Base-by-base conservation (phyloP, 257 asterid species). In the Solanum okadae region DNA sequence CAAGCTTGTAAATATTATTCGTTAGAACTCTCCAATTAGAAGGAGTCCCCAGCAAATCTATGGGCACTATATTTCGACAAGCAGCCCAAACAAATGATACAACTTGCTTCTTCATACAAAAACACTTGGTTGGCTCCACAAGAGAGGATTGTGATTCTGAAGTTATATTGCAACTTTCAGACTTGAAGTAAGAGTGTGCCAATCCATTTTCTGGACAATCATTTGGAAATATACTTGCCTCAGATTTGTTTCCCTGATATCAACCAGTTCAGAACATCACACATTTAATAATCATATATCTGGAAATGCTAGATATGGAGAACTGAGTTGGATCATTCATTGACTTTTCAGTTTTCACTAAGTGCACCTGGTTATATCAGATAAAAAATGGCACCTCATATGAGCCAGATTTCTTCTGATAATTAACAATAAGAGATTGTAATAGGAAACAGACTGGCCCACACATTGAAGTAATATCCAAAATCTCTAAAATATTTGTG, bases 81-180 rank as follows among this genome's bases (percentile, higher is more conserved):
- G 93, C 90, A 82, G 99, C 96, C 98, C 98, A 96, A 79, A 94
- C 87, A 89, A 94, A 97, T 20, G 98, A 94, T 37, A 91, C 94
- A n/a, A 97, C 96, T 87, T 94, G 95, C 88, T 92, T 93, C 93
- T 96, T 95, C 61, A 89, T 91, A 92, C 98, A 94, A 89, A 87
- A 89, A 85, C 81, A 87, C 88, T 90, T 90, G 84, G 89, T 88
- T 68, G 95, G 91, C 87, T 89, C 93, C 87, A 86, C 87, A 85
- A 68, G 90, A 90, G 71, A 70, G 81, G 86, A 72, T 83, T 79
- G 76, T 40, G 90, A 76, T 89, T 88, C 89, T 35, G 92, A 75
- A 75, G 72, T 90, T 83, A 25, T 90, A 75, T 72, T 85, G 85
- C 70, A 8, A 89, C 73, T 89, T 71, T 88, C 78, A 67, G 90